Percentiles rank a stretch among this genome's conserved stretches.
These are phyloP conservation scores for Globisporangium emineosum DNA, from an alignment of 352 stramenopile species.

Conservation along the genomic window DNA sequence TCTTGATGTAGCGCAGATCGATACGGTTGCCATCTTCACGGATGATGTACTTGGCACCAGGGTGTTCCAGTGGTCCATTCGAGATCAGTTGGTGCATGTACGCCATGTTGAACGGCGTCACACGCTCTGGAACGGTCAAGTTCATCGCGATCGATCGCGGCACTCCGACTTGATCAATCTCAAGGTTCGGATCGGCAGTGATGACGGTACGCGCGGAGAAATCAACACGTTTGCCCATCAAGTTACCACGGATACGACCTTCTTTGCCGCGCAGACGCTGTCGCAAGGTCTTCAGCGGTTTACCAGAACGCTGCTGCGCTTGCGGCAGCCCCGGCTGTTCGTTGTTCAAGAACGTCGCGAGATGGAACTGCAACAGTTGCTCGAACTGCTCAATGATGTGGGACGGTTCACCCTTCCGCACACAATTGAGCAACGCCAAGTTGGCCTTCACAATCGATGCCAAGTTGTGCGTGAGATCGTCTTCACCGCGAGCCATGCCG, in stretches of 20 bases:
- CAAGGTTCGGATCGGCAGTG: constrained; percentile 98
- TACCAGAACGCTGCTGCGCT: constrained; percentile 95
- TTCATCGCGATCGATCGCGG: constrained; percentile 98
- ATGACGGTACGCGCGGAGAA: constrained; percentile 99
- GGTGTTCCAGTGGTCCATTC: constrained; percentile 95
- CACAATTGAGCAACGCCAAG: constrained; percentile 92
- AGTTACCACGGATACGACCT: constrained; percentile 98
- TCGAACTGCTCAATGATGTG: constrained; percentile 96
- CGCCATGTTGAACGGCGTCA: constrained; percentile 99
- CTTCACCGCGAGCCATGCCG: constrained; percentile 92
- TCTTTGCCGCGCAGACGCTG: constrained; percentile 97
- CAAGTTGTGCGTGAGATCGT: constrained; percentile 98
- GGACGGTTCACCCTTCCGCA: constrained; percentile 93
- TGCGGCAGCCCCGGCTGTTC: constrained; percentile 95
- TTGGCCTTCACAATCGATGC: constrained; percentile 99
- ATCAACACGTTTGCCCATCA: constrained; percentile 99
- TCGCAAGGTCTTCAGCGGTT: constrained; percentile 97
- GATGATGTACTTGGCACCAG: constrained; percentile 98
- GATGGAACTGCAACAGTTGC: constrained; percentile 83
- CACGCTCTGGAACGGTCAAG: constrained; percentile 97
- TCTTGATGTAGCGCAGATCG: constrained; percentile 98
- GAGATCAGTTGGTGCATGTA: constrained; percentile 95
- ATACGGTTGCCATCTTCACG: constrained; percentile 96
- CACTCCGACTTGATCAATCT: constrained; percentile 98
- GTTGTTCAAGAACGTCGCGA: constrained; percentile 97